phyloP scores from a whole-genome alignment of 1,284 basidiomycete species.

The Cryptococcus hybrid region DNA sequence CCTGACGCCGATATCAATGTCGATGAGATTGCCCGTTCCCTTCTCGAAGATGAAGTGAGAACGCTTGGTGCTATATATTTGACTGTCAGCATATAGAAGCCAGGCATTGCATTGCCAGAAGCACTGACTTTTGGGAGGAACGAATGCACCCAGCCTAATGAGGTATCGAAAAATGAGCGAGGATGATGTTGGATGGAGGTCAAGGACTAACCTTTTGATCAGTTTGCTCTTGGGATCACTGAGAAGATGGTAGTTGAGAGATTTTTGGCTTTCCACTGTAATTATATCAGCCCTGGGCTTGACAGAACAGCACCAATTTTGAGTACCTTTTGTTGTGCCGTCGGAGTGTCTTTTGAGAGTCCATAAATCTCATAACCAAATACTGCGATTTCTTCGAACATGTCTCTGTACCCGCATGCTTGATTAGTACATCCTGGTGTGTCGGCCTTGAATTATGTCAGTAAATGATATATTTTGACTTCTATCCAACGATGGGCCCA shows the following conservation, averaged over 20 bases:
- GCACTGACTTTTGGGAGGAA: constrained; percentile 60
- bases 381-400: constrained; percentile 68
- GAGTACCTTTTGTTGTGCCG: constrained; percentile 70
- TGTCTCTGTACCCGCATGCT: constrained; percentile 84
- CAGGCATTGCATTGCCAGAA: neutral
- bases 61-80: constrained; percentile 62
- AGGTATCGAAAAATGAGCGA: neutral
- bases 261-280: too few species aligned
- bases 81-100: constrained; percentile 1
- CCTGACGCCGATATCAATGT: constrained; percentile 78
- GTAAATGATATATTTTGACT: neutral
- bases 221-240: constrained; percentile 80
- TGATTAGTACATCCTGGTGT: constrained; percentile 76
- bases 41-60: constrained; percentile 89
- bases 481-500: constrained; percentile 12
- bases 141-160: constrained; percentile 67
- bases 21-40: constrained; percentile 72
- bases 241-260: constrained; percentile 69
- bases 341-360: constrained; percentile 75
- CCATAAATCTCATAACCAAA: constrained; percentile 77
- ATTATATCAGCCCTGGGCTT: too few species aligned
- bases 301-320: too few species aligned
- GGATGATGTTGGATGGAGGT: neutral
- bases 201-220: constrained; percentile 58
- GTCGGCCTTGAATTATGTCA: constrained; percentile 51